Percentiles rank a stretch among this genome's conserved stretches.
These are phyloP conservation scores for Xylaria sp. DNA, from an alignment of 2,329 filamentous ascomycete genomes.

Conservation along the genomic window DNA sequence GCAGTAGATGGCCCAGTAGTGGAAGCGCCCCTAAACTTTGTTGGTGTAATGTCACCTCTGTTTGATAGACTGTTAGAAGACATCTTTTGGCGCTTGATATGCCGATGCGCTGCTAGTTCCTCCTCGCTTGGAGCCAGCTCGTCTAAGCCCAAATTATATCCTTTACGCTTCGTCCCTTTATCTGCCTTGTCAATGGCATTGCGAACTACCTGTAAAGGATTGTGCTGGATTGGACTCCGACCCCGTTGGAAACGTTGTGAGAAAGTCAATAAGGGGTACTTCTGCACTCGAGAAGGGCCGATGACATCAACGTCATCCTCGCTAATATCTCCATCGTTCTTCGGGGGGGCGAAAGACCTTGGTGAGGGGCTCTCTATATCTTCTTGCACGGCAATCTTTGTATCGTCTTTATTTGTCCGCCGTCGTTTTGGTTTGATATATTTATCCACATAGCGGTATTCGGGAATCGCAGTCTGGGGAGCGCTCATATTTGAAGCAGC, in stretches of 20 bases:
- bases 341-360: not conserved
- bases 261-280: constrained; percentile 7
- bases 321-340: constrained; percentile 11
- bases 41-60: constrained; percentile 41
- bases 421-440: constrained; percentile 14
- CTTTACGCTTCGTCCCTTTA: constrained; percentile 14
- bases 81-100: constrained; percentile 30
- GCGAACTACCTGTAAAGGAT: constrained; percentile 13
- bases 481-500: constrained; percentile 32
- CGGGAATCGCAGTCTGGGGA: constrained; percentile 23
- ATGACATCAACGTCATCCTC: constrained; percentile 35
- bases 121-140: constrained; percentile 40
- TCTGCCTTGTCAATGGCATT: constrained; percentile 33
- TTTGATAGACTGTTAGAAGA: constrained; percentile 43
- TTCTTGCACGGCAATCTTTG: not conserved
- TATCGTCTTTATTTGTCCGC: not conserved
- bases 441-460: constrained; percentile 32
- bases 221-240: not conserved
- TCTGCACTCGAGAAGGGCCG: not conserved
- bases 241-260: constrained; percentile 8
- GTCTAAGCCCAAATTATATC: constrained; percentile 38
- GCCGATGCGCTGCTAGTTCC: constrained; percentile 33
- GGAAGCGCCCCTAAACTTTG: constrained; percentile 35
- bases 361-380: not conserved
- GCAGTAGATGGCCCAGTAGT: not conserved